Percentiles rank a stretch among this genome's conserved stretches.
phyloP scores from a whole-genome alignment of 2,329 filamentous ascomycete species.

The Chaetomiaceae sp. region DNA sequence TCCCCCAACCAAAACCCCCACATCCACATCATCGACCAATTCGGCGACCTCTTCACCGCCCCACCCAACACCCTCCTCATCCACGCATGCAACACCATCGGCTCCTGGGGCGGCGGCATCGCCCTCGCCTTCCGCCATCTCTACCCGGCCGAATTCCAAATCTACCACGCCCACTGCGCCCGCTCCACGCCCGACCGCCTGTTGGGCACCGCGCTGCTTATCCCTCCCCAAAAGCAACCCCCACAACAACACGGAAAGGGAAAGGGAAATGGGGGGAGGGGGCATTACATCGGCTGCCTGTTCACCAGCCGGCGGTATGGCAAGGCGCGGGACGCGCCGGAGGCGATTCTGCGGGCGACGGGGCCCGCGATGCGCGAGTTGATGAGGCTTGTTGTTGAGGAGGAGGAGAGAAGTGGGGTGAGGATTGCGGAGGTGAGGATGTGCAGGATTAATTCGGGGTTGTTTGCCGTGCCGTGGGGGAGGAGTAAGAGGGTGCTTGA shows the following conservation, averaged over 20 bases:
- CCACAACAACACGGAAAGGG: too few species aligned
- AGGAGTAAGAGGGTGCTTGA: slow-evolving; percentile 15
- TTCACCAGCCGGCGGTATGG: slow-evolving; percentile 18
- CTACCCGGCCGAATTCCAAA: slow-evolving; percentile 19
- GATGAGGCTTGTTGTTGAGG: slow-evolving; percentile 16
- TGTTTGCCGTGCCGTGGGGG: slow-evolving; percentile 23
- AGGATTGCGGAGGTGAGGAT: slow-evolving; percentile 21
- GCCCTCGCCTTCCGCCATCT: slow-evolving; percentile 14
- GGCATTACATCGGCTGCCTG: slow-evolving; percentile 21
- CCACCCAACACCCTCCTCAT: slow-evolving; percentile 21
- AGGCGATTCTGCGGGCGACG: slow-evolving; percentile 15
- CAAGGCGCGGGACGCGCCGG: slow-evolving; percentile 12
- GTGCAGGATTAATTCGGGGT: slow-evolving; percentile 22
- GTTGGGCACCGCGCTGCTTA: slow-evolving; percentile 21
- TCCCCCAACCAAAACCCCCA: not conserved
- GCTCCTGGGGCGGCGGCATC: slow-evolving; percentile 22
- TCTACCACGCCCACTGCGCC: slow-evolving; percentile 20
- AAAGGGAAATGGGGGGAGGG: not conserved
- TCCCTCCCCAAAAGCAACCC: slow-evolving; percentile 15
- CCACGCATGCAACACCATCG: slow-evolving; percentile 24
- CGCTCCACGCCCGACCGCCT: slow-evolving; percentile 9
- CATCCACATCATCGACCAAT: slow-evolving; percentile 15
- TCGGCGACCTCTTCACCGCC: slow-evolving; percentile 20
- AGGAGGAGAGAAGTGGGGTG: not conserved
- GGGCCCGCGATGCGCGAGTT: slow-evolving; percentile 19